These are phyloP conservation scores for Dothideomycetes sp. DNA, from an alignment of 2,329 filamentous ascomycete species.

Conservation along the genomic window DNA sequence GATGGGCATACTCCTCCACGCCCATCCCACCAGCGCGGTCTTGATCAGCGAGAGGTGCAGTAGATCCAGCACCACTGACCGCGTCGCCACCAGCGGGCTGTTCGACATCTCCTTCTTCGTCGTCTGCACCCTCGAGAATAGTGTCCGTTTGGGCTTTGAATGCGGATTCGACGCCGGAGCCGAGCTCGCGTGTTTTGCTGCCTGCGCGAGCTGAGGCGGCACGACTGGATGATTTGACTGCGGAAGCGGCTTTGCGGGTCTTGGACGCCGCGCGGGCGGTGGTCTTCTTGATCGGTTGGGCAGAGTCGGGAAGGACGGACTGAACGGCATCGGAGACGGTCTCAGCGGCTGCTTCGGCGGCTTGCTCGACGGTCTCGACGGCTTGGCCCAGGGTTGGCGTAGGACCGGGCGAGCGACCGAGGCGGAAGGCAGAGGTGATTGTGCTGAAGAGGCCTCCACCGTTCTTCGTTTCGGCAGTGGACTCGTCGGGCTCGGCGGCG, in stretches of 20 bases:
- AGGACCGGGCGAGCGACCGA: neutral
- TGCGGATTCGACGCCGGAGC: neutral
- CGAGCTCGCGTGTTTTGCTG: neutral
- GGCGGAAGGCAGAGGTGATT: neutral
- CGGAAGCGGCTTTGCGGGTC: neutral
- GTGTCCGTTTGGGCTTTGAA: neutral
- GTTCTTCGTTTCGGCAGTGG: neutral
- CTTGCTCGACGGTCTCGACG: neutral
- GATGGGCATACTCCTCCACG: no score
- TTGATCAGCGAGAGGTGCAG: no score
- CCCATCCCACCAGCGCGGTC: no score
- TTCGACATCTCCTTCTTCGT: neutral
- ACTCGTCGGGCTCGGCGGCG: neutral
- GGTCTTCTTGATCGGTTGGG: constrained; percentile 3
- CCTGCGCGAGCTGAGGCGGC: neutral
- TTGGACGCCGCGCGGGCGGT: constrained; percentile 7
- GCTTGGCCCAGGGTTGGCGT: neutral
- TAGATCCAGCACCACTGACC: no score
- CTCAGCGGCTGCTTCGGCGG: neutral
- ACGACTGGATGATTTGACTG: no score
- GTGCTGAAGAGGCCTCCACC: neutral
- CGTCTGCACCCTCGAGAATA: neutral
- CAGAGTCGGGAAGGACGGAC: neutral
- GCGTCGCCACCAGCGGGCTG: no score
- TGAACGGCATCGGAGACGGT: neutral